These are phyloP conservation scores for Rhizopogon rudus DNA, from an alignment of 768 basidiomycete genomes.

Conservation along the genomic window DNA sequence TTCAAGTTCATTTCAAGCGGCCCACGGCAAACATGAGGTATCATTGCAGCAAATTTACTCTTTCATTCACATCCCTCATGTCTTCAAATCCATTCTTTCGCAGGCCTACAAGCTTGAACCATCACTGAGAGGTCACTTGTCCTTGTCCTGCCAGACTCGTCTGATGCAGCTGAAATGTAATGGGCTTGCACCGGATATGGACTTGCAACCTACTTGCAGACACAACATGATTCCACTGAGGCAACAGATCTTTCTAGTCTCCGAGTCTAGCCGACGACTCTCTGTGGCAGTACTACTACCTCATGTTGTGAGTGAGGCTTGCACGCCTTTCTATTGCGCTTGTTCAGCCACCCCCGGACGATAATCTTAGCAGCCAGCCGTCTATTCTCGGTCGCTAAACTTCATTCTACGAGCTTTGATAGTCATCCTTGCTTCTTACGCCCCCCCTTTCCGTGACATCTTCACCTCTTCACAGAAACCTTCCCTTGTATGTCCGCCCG, in stretches of 20 bases:
- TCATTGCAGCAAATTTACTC: background rate
- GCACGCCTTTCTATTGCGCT: background rate
- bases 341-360: background rate
- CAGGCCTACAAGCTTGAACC: background rate
- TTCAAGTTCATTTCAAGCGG: background rate
- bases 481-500: background rate
- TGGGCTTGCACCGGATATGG: background rate
- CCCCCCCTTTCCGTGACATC: background rate
- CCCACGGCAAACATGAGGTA: background rate
- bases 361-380: background rate
- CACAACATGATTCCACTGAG: too few species aligned
- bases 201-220: background rate
- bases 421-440: constrained; percentile 1
- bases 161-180: background rate
- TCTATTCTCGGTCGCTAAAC: background rate
- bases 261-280: background rate
- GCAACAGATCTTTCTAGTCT: too few species aligned
- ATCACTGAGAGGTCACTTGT: too few species aligned
- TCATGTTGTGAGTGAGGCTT: background rate
- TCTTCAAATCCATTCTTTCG: background rate
- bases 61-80: background rate
- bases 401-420: background rate
- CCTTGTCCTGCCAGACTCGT: background rate
- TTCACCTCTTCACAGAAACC: background rate
- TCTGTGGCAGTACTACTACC: background rate